Base-by-base conservation (phyloP, 352 stramenopile species). In the Phytophthora citricola region DNA sequence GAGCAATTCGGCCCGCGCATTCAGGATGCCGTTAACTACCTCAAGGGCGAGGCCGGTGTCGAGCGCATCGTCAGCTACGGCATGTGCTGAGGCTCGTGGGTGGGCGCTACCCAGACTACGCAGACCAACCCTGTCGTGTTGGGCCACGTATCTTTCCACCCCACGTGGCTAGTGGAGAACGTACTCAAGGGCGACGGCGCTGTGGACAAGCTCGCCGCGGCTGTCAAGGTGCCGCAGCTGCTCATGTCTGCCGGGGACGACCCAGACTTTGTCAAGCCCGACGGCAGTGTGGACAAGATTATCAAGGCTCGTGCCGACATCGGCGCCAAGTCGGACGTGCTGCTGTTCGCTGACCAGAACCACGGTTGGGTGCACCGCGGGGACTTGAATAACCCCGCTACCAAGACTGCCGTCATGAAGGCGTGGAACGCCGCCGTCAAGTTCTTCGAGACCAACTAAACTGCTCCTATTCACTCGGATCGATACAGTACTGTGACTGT, bases 341-440 rank as follows among this genome's bases (percentile, higher is more conserved):
- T 89, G 52, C 70, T 90, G 27, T 96, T 93, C 57, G 66, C 82
- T 9, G 71, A 87, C 58, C 66, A 88, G 77, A 82, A 87, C 17
- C 88, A 96, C 71, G 88, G 88, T 34, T 96, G 86, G 86, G 85
- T 94, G 58, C 80, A 93, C 71, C 88, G 88, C 59, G 85, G 86
- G 50, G 88, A 96, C 76, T 73, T 93, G 48, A 49, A 76, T 57
- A 79, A 94, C 65, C 64, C 77, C 5, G 79, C 76, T 17, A 91
- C 78, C 24, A 91, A 92, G 68, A 57, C 70, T 32, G 75, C 69
- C 11, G 78, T 91, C 14, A 87, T 87, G 69, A 84, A 86, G 63
- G 81, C 79, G 10, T 89, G 83, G 73, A 76, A 88, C 58, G 62
- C 54, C 17, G 76, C 76, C 2, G 76, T 86, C 69, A 86, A 84